Base-by-base conservation (phyloP, 768 basidiomycete species). In the Leucocoprinus sp. region DNA sequence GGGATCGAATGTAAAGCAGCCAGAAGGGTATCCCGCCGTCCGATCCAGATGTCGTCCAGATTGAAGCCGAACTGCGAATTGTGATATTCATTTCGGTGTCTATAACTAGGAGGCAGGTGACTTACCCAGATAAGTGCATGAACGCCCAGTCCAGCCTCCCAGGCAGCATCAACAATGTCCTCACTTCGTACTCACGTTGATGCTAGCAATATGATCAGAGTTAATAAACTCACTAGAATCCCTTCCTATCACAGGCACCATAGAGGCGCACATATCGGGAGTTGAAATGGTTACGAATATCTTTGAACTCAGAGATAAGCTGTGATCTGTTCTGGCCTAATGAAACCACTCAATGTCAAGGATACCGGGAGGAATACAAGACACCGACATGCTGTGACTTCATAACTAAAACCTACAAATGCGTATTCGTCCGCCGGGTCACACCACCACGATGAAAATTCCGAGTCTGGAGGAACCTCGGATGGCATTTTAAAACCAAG, bases 341-440 rank as follows among this genome's bases (percentile, higher is more conserved):
- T 8, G 36, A 31, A 12, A 35, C 11, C 14, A 19, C 9, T 7
- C 11, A 3, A 24, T 12, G 11, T 15, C 15, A 3, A 24, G 14
- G 33, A 15, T 28, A 26, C 26, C 22, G 14, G 17, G 19, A 15
- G 15, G 19, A 9, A 17, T 35, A 40, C 19, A 35, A 7, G 19
- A 26, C 11, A 61, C 72, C 8, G 46, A 77, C 79, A 82, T 3
- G 64, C 68, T 24, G 73, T 70, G 27, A 82, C 64, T 54, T 80
- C 80, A 52, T 82, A 82, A 54, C 76, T 75, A 57, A 82, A 82
- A 1, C 79, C 80, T 35, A 82, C 54, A 58, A 82, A 82, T 0
- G 74, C 80, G 52, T 78, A 78, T 53, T 82, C 81, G 0, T 71
- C 71, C 14, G 57, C 46, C 12, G 61, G 58, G 45, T 72, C 56